phyloP scores from a whole-genome alignment of 2,329 filamentous ascomycete genomes.

The Trematosphaeria pertusa region DNA sequence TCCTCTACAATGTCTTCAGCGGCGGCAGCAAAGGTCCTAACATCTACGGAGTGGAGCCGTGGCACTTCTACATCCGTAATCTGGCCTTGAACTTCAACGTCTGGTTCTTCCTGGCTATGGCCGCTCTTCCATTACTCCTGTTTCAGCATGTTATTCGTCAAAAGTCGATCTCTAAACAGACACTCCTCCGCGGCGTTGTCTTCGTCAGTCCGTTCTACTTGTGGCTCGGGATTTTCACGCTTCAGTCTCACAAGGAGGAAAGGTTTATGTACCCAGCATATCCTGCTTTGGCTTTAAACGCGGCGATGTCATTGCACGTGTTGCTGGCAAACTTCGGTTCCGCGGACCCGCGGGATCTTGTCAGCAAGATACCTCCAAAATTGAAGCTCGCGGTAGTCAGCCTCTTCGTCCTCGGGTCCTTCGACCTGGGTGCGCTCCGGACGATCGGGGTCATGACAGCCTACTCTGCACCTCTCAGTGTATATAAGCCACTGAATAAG shows the following conservation, averaged over 20 bases:
- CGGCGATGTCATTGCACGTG: constrained; percentile 83
- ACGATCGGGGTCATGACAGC: constrained; percentile 78
- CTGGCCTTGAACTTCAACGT: constrained; percentile 92
- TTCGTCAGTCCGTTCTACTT: constrained; percentile 89
- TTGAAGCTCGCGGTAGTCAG: constrained; percentile 73
- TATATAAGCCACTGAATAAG: constrained; percentile 72
- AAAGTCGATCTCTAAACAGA: constrained; percentile 69
- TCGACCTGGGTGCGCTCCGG: constrained; percentile 73
- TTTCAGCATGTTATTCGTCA: constrained; percentile 72
- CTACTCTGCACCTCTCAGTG: constrained; percentile 79
- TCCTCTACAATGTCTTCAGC: constrained; percentile 93
- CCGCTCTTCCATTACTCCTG: constrained; percentile 76
- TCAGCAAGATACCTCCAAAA: constrained; percentile 75
- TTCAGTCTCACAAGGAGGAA: constrained; percentile 97
- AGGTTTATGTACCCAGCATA: constrained; percentile 98
- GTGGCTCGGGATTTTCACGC: constrained; percentile 89
- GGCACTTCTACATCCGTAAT: constrained; percentile 96
- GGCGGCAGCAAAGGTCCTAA: constrained; percentile 79
- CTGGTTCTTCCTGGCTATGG: constrained; percentile 84
- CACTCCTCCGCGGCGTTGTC: constrained; percentile 75
- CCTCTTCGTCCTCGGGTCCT: constrained; percentile 66
- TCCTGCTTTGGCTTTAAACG: constrained; percentile 87
- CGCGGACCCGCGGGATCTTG: constrained; percentile 68
- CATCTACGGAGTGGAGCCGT: constrained; percentile 94
- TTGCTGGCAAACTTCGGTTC: constrained; percentile 77